A percentile compares a stretch with the other conserved stretches of the same genome.
Conservation (phyloP, 352 stramenopile species). For the Pythium insidiosum region DNA sequence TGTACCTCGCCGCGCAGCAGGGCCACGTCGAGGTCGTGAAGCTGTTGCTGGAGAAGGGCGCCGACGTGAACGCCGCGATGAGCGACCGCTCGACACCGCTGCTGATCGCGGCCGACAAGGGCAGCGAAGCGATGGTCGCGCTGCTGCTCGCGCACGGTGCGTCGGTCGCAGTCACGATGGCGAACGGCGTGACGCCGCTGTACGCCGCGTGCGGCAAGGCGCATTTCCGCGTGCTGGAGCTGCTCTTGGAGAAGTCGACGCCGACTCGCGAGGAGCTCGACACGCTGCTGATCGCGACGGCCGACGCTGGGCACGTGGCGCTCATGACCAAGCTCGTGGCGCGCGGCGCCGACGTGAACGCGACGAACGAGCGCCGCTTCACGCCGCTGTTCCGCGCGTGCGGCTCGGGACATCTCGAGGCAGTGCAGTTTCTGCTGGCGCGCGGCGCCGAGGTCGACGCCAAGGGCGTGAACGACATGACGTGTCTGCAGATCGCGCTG, state of each 20-base stretch:
- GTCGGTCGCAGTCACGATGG: slow-evolving; percentile 48
- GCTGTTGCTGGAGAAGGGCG: slow-evolving; percentile 3
- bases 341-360: slow-evolving; percentile 15
- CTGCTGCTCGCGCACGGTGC: slow-evolving; percentile 42
- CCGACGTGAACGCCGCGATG: slow-evolving; percentile 41
- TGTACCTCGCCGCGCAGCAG: slow-evolving; percentile 79
- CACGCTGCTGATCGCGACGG: slow-evolving; percentile 18
- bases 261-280: slow-evolving; percentile 9
- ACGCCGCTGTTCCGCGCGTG: slow-evolving; percentile 20
- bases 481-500: slow-evolving; percentile 62
- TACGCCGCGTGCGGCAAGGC: slow-evolving; percentile 75
- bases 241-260: slow-evolving; percentile 11
- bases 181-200: slow-evolving; percentile 62
- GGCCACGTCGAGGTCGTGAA: slow-evolving; percentile 22
- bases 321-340: slow-evolving; percentile 14
- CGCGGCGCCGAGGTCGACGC: slow-evolving; percentile 21
- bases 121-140: slow-evolving; percentile 38
- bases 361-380: slow-evolving; percentile 15
- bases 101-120: slow-evolving; percentile 77
- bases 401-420: slow-evolving; percentile 37
- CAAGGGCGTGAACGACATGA: slow-evolving; percentile 53
- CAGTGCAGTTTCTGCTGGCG: slow-evolving; percentile 51
- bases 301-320: slow-evolving; percentile 12
- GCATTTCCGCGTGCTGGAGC: slow-evolving; percentile 14
- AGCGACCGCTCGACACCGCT: slow-evolving; percentile 67